phyloP scores from a whole-genome alignment of 768 basidiomycete genomes.

The Termitomyces sp. region DNA sequence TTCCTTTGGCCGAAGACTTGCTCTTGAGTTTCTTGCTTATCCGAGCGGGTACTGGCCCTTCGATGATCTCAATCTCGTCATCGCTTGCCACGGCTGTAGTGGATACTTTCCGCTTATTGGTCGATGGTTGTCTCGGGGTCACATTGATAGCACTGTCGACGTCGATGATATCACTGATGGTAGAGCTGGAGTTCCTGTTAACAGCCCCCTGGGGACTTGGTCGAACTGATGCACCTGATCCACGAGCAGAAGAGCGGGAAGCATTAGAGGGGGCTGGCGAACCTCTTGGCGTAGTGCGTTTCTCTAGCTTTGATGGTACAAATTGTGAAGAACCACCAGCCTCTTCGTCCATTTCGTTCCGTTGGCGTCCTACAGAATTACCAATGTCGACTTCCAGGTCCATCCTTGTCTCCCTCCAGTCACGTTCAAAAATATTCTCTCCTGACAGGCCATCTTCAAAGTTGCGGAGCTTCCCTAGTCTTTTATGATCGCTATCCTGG shows the following conservation, averaged over 20 bases:
- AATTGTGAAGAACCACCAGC: conserved; percentile 15
- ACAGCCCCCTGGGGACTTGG: conserved; percentile 49
- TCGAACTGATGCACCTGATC: conserved; percentile 50
- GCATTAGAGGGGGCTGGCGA: conserved; percentile 44
- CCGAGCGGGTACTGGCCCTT: conserved; percentile 36
- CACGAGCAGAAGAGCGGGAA: conserved; percentile 45
- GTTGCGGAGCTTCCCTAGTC: conserved; percentile 47
- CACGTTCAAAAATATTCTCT: conserved; percentile 68
- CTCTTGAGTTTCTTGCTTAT: conserved; percentile 31
- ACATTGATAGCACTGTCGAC: conserved; percentile 35
- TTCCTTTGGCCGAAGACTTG: conserved; percentile 38
- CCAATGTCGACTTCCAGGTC: conserved; percentile 34
- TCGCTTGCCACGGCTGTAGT: conserved; percentile 38
- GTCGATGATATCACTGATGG: conserved; percentile 41
- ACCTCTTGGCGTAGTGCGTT: conserved; percentile 28
- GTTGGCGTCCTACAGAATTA: conserved; percentile 18
- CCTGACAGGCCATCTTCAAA: conserved; percentile 65
- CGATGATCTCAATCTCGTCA: conserved; percentile 55
- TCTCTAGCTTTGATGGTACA: conserved; percentile 19
- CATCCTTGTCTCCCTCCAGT: conserved; percentile 75
- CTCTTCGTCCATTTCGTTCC: conserved; percentile 24
- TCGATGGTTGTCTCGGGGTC: conserved; percentile 22
- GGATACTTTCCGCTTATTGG: conserved; percentile 51
- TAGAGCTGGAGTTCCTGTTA: conserved; percentile 44
- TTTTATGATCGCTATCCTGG: conserved; percentile 29